Conservation (phyloP, 2,329 filamentous ascomycete species). For the Hypomyces rosellus region DNA sequence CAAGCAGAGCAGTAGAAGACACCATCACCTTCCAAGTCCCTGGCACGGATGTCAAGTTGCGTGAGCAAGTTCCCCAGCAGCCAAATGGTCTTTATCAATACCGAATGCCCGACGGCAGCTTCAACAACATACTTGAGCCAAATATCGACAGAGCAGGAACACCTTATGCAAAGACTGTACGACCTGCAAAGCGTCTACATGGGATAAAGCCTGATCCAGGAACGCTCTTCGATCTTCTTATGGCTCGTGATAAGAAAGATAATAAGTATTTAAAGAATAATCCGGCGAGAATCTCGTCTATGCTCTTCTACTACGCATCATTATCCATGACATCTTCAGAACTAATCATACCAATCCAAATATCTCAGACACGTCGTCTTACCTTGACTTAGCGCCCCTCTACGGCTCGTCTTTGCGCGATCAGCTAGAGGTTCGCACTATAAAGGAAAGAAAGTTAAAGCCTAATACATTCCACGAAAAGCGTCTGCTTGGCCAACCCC, state of each 20-base stretch:
- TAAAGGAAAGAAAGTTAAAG: slow-evolving; percentile 32
- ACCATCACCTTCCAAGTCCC: slow-evolving; percentile 31
- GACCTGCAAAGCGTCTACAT: slow-evolving; percentile 48
- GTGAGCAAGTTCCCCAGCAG: slow-evolving; percentile 29
- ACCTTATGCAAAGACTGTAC: slow-evolving; percentile 46
- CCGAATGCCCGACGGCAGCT: slow-evolving; percentile 22
- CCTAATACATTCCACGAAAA: slow-evolving; percentile 62
- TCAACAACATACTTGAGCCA: slow-evolving; percentile 23
- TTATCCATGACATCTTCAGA: slow-evolving; percentile 46
- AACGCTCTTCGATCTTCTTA: slow-evolving; percentile 55
- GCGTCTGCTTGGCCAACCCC: slow-evolving; percentile 57
- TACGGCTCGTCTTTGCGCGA: slow-evolving; percentile 33
- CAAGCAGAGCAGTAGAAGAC: background rate
- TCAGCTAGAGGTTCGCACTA: slow-evolving; percentile 29
- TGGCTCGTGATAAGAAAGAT: slow-evolving; percentile 22
- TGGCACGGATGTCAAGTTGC: slow-evolving; percentile 29
- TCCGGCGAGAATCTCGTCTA: slow-evolving; percentile 37
- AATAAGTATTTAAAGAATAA: slow-evolving; percentile 22
- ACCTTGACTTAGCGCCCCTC: slow-evolving; percentile 39
- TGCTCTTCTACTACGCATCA: slow-evolving; percentile 44
- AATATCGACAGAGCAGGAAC: slow-evolving; percentile 24
- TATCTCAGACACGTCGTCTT: slow-evolving; percentile 34
- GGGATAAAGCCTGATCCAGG: slow-evolving; percentile 37
- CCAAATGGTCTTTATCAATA: slow-evolving; percentile 30
- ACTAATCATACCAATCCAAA: slow-evolving; percentile 25